phyloP scores from a whole-genome alignment of 345 rosid species.

The Schrenkiella parvula region DNA sequence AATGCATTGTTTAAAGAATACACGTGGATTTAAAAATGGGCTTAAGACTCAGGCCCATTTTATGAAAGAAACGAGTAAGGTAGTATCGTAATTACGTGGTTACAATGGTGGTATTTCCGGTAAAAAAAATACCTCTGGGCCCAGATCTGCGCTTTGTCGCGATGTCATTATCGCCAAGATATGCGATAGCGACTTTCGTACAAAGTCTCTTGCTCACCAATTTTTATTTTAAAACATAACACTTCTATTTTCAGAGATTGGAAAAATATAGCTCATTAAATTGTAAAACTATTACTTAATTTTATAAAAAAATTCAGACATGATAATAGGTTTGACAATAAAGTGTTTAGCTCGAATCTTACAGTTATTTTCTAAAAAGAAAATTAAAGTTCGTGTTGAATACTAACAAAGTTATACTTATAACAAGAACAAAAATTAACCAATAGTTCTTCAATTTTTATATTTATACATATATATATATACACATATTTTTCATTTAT shows the following conservation, averaged over 20 bases:
- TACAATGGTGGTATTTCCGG: slow-evolving; percentile 14
- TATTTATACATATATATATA: no score
- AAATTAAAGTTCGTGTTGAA: not conserved
- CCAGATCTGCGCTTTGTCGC: slow-evolving; percentile 54
- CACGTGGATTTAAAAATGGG: not conserved
- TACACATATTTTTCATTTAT: not conserved
- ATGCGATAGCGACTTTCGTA: slow-evolving; percentile 42
- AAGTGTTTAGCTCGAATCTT: no score
- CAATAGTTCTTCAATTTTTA: no score
- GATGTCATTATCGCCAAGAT: slow-evolving; percentile 63
- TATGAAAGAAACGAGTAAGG: not conserved
- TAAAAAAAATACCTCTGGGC: slow-evolving; percentile 35
- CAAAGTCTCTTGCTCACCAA: not conserved
- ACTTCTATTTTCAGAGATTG: not conserved
- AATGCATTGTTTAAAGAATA: not conserved
- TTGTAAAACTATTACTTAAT: no score
- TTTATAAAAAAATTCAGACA: not conserved
- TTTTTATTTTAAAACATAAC: not conserved
- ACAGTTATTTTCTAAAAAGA: no score
- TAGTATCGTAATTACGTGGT: not conserved
- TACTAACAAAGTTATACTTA: not conserved
- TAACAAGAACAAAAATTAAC: no score
- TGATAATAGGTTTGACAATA: not conserved
- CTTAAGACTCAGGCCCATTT: not conserved
- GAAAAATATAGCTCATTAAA: no score